phyloP scores from a whole-genome alignment of 768 basidiomycete species.

The Hortiboletus campestris region DNA sequence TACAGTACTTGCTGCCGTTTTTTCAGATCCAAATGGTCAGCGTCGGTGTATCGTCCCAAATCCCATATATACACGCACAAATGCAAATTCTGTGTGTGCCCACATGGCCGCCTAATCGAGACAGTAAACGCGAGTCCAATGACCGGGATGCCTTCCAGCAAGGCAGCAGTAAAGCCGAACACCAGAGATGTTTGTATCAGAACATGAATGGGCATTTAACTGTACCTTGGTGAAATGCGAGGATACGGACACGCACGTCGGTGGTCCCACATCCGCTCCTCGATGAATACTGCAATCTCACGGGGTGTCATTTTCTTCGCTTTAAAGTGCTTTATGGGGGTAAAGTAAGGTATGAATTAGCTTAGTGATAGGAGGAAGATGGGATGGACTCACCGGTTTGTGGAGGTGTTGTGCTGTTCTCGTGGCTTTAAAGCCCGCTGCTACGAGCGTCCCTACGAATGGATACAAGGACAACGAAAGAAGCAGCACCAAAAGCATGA shows the following conservation, averaged over 20 bases:
- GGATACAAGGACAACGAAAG: conserved; percentile 68
- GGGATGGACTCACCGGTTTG: conserved; percentile 47
- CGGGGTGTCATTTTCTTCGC: conserved; percentile 76
- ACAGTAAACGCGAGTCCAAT: conserved; percentile 79
- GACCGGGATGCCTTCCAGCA: conserved; percentile 80
- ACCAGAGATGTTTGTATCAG: conserved; percentile 37
- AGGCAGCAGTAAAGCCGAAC: conserved; percentile 82
- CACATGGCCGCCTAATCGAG: conserved; percentile 95
- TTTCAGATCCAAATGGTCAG: conserved; percentile 51
- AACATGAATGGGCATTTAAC: not conserved
- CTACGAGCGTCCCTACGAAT: conserved; percentile 57
- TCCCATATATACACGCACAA: too few species aligned
- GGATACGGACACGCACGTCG: conserved; percentile 44
- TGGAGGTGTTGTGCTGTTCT: conserved; percentile 70
- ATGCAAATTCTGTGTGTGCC: too few species aligned
- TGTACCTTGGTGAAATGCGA: not conserved
- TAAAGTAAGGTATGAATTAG: not conserved
- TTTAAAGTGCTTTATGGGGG: conserved; percentile 64
- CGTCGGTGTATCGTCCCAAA: not conserved
- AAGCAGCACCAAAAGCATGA: conserved; percentile 45
- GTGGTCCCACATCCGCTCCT: conserved; percentile 91
- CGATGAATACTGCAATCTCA: conserved; percentile 73
- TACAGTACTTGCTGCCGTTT: conserved; percentile 52
- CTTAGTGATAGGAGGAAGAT: not conserved
- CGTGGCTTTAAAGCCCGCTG: conserved; percentile 65